phyloP scores from a whole-genome alignment of 2,329 filamentous ascomycete genomes.

The Tolypocladium guangdongense region DNA sequence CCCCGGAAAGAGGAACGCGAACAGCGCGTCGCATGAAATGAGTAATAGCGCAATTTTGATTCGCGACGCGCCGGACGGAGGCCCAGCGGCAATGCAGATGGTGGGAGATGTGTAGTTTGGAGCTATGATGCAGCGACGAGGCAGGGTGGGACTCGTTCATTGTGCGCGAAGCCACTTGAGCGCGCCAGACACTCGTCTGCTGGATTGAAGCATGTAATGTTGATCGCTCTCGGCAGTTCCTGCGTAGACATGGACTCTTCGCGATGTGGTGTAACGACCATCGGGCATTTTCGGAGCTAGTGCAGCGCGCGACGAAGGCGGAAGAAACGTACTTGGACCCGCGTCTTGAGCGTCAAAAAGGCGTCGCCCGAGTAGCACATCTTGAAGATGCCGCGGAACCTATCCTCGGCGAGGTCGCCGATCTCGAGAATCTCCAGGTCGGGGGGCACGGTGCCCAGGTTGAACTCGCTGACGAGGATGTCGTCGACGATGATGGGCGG shows the following conservation, averaged over 20 bases:
- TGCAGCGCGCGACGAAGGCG: conserved; percentile 4
- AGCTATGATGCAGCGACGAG: background rate
- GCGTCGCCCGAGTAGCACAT: conserved; percentile 97
- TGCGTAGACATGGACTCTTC: background rate
- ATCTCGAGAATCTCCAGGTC: conserved; percentile 97
- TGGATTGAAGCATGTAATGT: background rate
- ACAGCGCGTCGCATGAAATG: conserved; percentile 1
- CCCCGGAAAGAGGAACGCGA: background rate
- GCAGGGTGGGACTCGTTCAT: background rate
- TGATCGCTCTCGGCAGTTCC: too few species aligned
- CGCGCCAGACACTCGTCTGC: background rate
- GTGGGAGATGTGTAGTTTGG: background rate
- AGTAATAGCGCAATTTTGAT: background rate
- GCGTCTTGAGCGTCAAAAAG: conserved; percentile 86
- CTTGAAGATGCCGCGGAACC: conserved; percentile 97
- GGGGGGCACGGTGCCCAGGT: conserved; percentile 86
- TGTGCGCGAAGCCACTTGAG: background rate
- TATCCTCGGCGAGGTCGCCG: conserved; percentile 90
- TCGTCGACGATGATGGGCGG: conserved; percentile 99
- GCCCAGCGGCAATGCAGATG: background rate
- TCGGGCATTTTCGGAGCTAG: conserved; percentile 10
- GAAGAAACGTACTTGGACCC: conserved; percentile 64
- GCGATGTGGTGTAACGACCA: background rate
- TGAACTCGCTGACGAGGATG: conserved; percentile 95
- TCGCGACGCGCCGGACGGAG: background rate